These are phyloP conservation scores for Ploettnerulaceae sp. DNA, from an alignment of 2,329 filamentous ascomycete genomes.

Conservation along the genomic window DNA sequence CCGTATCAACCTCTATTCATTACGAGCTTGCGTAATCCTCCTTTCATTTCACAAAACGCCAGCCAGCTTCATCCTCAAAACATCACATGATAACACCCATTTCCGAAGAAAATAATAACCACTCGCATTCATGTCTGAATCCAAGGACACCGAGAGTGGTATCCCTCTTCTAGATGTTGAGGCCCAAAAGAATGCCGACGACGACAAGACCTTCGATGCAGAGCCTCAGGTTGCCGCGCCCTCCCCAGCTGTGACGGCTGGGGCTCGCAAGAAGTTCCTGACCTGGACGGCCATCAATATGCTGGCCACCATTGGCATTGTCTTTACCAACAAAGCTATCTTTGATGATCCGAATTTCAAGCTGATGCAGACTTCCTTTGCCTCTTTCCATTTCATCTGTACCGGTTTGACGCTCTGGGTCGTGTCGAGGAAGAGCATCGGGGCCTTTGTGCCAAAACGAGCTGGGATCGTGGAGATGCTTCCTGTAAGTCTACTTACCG, in stretches of 20 bases:
- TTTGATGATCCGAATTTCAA: slow-evolving; percentile 29
- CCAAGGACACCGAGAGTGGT: slow-evolving; percentile 15
- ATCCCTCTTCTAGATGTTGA: slow-evolving; percentile 24
- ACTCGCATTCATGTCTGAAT: slow-evolving; percentile 14
- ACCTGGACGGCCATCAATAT: slow-evolving; percentile 27
- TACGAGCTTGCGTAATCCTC: too few species aligned
- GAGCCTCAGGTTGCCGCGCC: slow-evolving; percentile 7
- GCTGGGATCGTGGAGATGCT: slow-evolving; percentile 27
- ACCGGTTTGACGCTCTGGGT: slow-evolving; percentile 27
- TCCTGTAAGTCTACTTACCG: slow-evolving; percentile 20
- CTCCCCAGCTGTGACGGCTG: slow-evolving; percentile 3
- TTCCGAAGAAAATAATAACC: neutral
- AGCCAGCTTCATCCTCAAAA: neutral
- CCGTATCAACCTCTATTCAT: too few species aligned
- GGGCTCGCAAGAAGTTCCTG: slow-evolving; percentile 16
- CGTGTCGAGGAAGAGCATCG: slow-evolving; percentile 22
- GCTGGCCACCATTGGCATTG: slow-evolving; percentile 28
- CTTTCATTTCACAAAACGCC: neutral
- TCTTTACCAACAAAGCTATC: slow-evolving; percentile 31
- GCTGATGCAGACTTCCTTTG: slow-evolving; percentile 29
- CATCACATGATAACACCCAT: slow-evolving; percentile 19
- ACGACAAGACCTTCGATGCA: slow-evolving; percentile 12
- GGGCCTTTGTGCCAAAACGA: slow-evolving; percentile 26
- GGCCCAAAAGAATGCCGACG: slow-evolving; percentile 10
- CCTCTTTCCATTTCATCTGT: slow-evolving; percentile 28